Evolutionary conservation across 106 monocot species (phyloP).

Genomic region (Amphibolis antarctica): DNA sequence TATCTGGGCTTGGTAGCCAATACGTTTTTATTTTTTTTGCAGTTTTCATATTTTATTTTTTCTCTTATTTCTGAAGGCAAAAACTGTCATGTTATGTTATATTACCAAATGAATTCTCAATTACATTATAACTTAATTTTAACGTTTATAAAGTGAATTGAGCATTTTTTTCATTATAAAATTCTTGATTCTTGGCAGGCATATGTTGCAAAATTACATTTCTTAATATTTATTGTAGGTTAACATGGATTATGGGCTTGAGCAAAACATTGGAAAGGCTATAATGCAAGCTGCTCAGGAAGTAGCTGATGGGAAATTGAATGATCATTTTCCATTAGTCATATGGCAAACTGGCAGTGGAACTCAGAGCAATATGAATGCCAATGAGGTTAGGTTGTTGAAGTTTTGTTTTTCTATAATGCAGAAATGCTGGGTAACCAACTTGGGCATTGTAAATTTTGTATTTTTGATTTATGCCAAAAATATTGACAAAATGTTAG

Average conservation of each 20-base stretch:
- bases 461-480: no score
- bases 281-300: slow-evolving; percentile 95
- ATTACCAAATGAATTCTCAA: not conserved
- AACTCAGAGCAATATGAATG: slow-evolving; percentile 99
- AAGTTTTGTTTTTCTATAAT: not conserved
- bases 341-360: slow-evolving; percentile 99
- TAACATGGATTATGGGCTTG: slow-evolving; percentile 94
- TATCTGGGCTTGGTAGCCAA: no score
- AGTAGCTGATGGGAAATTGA: slow-evolving; percentile 84
- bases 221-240: slow-evolving; percentile 32
- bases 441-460: no score
- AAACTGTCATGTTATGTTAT: no score
- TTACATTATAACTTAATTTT: not conserved
- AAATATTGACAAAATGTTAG: no score
- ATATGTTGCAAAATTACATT: not conserved
- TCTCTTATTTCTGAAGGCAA: no score
- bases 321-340: slow-evolving; percentile 97
- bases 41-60: no score
- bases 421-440: not conserved
- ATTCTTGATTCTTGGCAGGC: not conserved
- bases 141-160: not conserved
- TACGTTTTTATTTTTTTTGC: no score
- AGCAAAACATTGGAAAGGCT: slow-evolving; percentile 78
- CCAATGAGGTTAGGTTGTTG: slow-evolving; percentile 61
- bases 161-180: not conserved